phyloP scores from a whole-genome alignment of 1,284 basidiomycete species.

The Pseudozyma tsukubaensis region DNA sequence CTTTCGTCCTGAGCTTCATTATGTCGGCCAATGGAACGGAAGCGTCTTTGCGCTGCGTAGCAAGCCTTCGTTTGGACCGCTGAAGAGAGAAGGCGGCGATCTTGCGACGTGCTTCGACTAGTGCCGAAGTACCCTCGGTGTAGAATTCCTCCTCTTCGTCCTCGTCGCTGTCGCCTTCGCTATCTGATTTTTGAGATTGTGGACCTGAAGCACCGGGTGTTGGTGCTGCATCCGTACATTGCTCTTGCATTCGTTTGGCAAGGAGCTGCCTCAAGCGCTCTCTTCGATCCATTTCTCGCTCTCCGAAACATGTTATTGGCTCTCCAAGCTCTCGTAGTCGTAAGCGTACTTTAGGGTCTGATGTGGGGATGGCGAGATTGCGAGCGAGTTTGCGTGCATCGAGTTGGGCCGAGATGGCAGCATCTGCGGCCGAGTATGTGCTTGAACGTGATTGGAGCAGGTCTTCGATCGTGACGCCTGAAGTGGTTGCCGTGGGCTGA shows the following conservation, averaged over 20 bases:
- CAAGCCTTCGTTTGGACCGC: constrained; percentile 92
- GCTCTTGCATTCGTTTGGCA: constrained; percentile 69
- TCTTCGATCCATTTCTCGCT: constrained; percentile 79
- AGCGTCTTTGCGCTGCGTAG: constrained; percentile 87
- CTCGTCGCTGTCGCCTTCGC: constrained; percentile 69
- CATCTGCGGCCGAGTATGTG: constrained; percentile 41
- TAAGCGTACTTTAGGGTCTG: constrained; percentile 89
- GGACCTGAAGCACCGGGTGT: constrained; percentile 71
- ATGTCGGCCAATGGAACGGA: constrained; percentile 88
- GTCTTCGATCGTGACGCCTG: constrained; percentile 43
- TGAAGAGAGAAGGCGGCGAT: constrained; percentile 92
- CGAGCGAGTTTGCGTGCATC: constrained; percentile 80
- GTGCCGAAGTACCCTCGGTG: constrained; percentile 85
- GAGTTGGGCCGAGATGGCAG: constrained; percentile 52
- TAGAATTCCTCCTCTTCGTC: constrained; percentile 90
- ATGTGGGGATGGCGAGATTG: constrained; percentile 92
- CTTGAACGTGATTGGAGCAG: constrained; percentile 30
- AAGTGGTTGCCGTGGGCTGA: constrained; percentile 13
- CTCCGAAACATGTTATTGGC: constrained; percentile 96
- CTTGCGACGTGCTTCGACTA: constrained; percentile 83
- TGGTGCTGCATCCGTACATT: not conserved
- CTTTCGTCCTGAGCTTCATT: constrained; percentile 87
- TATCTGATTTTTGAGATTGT: constrained; percentile 73
- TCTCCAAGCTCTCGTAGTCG: constrained; percentile 91
- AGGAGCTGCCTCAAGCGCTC: constrained; percentile 91